Percentiles rank a stretch among this genome's conserved stretches.
These are phyloP conservation scores for Deinandra increscens DNA, from an alignment of 129 eudicot species.

Conservation along the genomic window DNA sequence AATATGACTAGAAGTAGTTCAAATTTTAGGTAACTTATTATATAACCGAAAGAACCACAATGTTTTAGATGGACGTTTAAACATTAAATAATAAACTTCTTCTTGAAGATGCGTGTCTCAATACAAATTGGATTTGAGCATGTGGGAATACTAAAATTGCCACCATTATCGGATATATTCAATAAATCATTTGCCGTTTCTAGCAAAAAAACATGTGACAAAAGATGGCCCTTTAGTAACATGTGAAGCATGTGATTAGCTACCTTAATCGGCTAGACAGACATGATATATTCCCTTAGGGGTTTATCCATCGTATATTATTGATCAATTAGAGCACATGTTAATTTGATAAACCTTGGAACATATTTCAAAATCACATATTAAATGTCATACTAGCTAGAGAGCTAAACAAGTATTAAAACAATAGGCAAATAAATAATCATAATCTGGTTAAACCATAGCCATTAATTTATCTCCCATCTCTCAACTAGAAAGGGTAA, in stretches of 20 bases:
- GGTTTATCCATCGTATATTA: conserved; percentile 20
- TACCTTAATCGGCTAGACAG: conserved; percentile 25
- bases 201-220: conserved; percentile 20
- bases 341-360: conserved; percentile 16
- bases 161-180: conserved; percentile 21
- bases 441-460: too few relatives aligned
- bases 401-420: too few relatives aligned
- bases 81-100: neutral
- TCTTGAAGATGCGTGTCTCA: conserved; percentile 1
- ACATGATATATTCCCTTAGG: conserved; percentile 20
- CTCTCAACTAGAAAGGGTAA: too few relatives aligned
- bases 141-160: conserved; percentile 16
- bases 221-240: conserved; percentile 25
- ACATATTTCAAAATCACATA: conserved; percentile 19
- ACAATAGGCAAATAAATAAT: too few relatives aligned
- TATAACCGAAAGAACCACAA: too few relatives aligned
- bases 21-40: too few relatives aligned
- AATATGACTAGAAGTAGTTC: too few relatives aligned
- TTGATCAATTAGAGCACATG: conserved; percentile 26
- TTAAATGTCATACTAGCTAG: neutral
- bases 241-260: conserved; percentile 36
- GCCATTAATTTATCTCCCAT: too few relatives aligned
- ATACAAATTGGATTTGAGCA: conserved; percentile 17
- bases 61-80: too few relatives aligned
- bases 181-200: conserved; percentile 26